Evolutionary conservation across 345 rosid genomes (phyloP).

Genomic region (Psidium friedrichsthalianum): DNA sequence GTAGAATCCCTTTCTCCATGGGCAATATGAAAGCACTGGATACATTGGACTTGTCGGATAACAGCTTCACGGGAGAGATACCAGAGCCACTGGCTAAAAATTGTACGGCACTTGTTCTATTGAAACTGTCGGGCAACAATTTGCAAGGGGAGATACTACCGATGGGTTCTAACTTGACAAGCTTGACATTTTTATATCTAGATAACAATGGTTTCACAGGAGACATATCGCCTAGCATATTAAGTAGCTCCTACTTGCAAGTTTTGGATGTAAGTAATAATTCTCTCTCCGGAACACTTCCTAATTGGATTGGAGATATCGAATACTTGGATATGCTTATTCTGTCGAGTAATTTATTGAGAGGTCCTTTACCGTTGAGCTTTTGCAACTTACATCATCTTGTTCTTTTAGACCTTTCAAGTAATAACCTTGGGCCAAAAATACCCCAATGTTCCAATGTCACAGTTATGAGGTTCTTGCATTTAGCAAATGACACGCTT

Average conservation of each 20-base stretch:
- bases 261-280: conserved; percentile 8
- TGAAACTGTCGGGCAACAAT: background rate
- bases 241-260: rapidly evolving
- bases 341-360: background rate
- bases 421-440: background rate
- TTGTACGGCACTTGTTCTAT: rapidly evolving
- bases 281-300: conserved; percentile 1
- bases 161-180: background rate
- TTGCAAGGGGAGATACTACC: background rate
- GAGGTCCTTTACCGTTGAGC: background rate
- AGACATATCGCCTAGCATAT: background rate
- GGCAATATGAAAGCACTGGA: background rate
- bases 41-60: conserved; percentile 4
- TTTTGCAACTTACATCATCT: background rate
- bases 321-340: background rate
- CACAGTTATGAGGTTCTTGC: background rate
- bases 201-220: rapidly evolving
- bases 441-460: background rate
- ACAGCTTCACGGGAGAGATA: background rate
- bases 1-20: conserved; percentile 9
- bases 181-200: rapidly evolving
- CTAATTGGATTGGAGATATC: background rate
- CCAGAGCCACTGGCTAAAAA: background rate
- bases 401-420: conserved; percentile 4
- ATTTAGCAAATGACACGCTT: background rate